Percentiles rank a stretch among this genome's conserved stretches.
Evolutionary conservation across 2,329 filamentous ascomycete genomes (phyloP).

Genomic region (Meredithiella fracta): DNA sequence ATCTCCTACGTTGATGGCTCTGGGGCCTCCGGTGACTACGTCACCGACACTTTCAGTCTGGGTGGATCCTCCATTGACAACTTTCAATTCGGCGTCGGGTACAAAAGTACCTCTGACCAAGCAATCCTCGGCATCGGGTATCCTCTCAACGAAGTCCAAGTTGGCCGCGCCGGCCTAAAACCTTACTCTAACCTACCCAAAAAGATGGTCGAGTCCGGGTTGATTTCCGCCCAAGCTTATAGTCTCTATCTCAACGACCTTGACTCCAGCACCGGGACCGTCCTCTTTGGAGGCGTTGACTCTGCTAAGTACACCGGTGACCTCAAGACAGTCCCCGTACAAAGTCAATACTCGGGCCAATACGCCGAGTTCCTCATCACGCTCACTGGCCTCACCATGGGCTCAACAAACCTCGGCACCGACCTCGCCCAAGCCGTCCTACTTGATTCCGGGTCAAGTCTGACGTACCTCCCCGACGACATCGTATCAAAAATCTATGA

Average conservation of each 20-base stretch:
- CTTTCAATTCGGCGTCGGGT: slow-evolving; percentile 61
- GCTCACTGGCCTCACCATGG: slow-evolving; percentile 40
- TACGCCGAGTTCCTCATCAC: slow-evolving; percentile 53
- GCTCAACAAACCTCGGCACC: slow-evolving; percentile 26
- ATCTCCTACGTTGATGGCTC: slow-evolving; percentile 78
- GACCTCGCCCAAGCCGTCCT: slow-evolving; percentile 44
- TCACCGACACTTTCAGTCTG: slow-evolving; percentile 52
- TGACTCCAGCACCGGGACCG: slow-evolving; percentile 44
- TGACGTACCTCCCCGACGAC: slow-evolving; percentile 48
- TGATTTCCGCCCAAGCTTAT: slow-evolving; percentile 51
- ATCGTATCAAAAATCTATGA: slow-evolving; percentile 39
- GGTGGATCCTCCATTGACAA: slow-evolving; percentile 34
- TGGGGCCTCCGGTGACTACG: slow-evolving; percentile 63
- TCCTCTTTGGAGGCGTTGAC: slow-evolving; percentile 64
- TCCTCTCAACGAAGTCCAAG: slow-evolving; percentile 57
- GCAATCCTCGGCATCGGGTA: slow-evolving; percentile 83
- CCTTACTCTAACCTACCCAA: slow-evolving; percentile 55
- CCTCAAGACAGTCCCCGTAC: slow-evolving; percentile 51
- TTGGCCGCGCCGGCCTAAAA: slow-evolving; percentile 35
- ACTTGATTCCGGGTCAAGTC: slow-evolving; percentile 53
- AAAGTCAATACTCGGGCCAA: slow-evolving; percentile 29
- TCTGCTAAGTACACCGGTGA: slow-evolving; percentile 44
- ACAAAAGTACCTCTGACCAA: slow-evolving; percentile 41
- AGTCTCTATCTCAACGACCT: slow-evolving; percentile 64
- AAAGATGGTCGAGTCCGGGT: slow-evolving; percentile 41